Conservation (phyloP, 352 stramenopile species). For the Pelagophyceae sp. region DNA sequence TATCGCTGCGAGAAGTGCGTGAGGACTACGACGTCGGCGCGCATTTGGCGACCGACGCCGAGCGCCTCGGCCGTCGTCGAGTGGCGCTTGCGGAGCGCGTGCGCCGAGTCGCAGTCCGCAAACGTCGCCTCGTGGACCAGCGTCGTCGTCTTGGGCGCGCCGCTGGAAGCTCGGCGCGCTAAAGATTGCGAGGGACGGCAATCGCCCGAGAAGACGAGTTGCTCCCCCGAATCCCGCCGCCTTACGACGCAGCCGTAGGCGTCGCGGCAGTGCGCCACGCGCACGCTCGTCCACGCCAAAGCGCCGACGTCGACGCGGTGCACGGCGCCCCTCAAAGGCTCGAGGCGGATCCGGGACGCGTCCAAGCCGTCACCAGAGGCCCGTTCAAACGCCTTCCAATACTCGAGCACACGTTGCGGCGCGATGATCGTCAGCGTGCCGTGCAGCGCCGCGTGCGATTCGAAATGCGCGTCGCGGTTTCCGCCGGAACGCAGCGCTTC, state of each 20-base stretch:
- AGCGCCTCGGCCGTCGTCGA: slow-evolving; percentile 24
- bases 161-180: background rate
- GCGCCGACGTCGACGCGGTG: background rate
- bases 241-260: slow-evolving; percentile 17
- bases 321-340: background rate
- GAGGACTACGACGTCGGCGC: slow-evolving; percentile 1
- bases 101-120: slow-evolving; percentile 5
- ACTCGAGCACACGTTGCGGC: slow-evolving; percentile 13
- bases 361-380: background rate
- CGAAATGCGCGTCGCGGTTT: background rate
- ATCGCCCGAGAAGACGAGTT: slow-evolving; percentile 24
- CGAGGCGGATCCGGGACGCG: background rate
- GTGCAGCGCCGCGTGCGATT: background rate
- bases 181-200: slow-evolving; percentile 15
- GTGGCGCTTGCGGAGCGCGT: slow-evolving; percentile 23
- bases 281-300: slow-evolving; percentile 3
- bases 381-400: background rate
- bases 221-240: background rate
- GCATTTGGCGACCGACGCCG: slow-evolving; percentile 1
- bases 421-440: slow-evolving; percentile 6
- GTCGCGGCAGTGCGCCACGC: slow-evolving; percentile 22
- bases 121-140: slow-evolving; percentile 30
- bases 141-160: background rate
- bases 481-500: background rate
- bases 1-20: slow-evolving; percentile 32